A percentile compares a stretch with the other conserved stretches of the same genome.
Evolutionary conservation across 108 stramenopile species (phyloP).

Genomic region (Cyclostephanos tholiformis): DNA sequence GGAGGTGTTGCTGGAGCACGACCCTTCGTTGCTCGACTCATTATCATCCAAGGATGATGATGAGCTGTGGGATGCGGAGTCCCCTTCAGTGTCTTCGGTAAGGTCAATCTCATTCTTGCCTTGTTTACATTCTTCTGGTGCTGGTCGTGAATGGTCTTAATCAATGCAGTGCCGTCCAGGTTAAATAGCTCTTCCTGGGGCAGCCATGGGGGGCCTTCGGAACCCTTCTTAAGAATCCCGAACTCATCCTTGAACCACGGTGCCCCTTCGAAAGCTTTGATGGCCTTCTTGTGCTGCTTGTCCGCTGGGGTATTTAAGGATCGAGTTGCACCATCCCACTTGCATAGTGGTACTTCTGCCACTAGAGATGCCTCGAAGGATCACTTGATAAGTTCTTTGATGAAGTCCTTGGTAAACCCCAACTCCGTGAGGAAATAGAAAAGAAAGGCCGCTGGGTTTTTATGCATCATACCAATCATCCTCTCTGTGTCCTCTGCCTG

Average conservation of each 20-base stretch:
- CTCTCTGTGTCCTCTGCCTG: background rate
- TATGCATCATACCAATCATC: conserved; percentile 6
- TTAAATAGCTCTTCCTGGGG: background rate
- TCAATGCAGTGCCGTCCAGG: background rate
- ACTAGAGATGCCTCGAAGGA: background rate
- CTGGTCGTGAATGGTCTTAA: background rate
- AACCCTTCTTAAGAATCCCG: background rate
- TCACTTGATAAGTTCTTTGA: background rate
- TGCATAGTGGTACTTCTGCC: background rate
- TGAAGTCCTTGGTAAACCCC: background rate
- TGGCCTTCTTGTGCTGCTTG: background rate
- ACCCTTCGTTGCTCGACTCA: too few species aligned
- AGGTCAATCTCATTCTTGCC: background rate
- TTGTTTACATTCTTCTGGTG: background rate
- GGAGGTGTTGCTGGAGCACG: too few species aligned
- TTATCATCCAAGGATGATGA: too few species aligned
- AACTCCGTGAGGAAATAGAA: background rate
- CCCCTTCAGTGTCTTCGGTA: too few species aligned
- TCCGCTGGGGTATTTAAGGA: background rate
- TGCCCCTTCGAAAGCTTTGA: background rate
- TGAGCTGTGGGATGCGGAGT: too few species aligned
- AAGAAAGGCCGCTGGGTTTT: background rate
- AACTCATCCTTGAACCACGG: conserved; percentile 10
- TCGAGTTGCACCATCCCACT: background rate
- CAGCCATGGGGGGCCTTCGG: background rate